Percentiles rank a stretch among this genome's conserved stretches.
These are phyloP conservation scores for Trypanosoma congolense DNA, from an alignment of 208 protist species.

Conservation along the genomic window DNA sequence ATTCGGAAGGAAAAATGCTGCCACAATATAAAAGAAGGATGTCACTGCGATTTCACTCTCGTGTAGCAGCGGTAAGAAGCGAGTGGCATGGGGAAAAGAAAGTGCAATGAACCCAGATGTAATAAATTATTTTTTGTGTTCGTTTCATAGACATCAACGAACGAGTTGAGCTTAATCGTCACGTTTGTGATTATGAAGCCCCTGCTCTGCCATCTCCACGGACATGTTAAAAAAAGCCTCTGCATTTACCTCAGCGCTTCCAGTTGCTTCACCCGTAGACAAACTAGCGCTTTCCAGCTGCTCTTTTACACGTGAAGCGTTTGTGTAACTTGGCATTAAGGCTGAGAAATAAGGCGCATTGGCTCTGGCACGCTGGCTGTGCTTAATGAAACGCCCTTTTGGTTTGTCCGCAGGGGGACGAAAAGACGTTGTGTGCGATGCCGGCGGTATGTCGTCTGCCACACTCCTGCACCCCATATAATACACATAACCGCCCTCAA, in stretches of 20 bases:
- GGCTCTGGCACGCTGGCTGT: conserved; percentile 38
- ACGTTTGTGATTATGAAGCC: conserved; percentile 32
- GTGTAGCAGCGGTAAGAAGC: no score
- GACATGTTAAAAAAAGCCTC: conserved; percentile 59
- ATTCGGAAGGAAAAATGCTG: no score
- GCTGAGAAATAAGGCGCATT: conserved; percentile 19
- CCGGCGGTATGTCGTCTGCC: no score
- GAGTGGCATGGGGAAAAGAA: no score
- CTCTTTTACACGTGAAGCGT: conserved; percentile 34
- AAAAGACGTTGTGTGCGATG: no score
- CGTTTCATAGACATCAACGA: no score
- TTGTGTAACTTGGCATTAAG: conserved; percentile 46
- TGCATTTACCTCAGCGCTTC: conserved; percentile 30
- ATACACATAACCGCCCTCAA: conserved; percentile 12
- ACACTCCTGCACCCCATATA: conserved; percentile 16
- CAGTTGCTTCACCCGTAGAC: conserved; percentile 23
- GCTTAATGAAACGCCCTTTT: conserved; percentile 25
- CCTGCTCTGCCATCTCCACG: conserved; percentile 60
- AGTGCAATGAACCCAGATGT: no score
- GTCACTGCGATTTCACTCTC: no score
- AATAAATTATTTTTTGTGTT: no score
- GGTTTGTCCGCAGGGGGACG: conserved; percentile 19
- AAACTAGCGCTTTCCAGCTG: conserved; percentile 21
- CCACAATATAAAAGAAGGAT: no score
- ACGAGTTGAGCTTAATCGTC: conserved; percentile 31